phyloP scores from a whole-genome alignment of 192 early-diverging fungal species.

The Kickxella alabastrina region DNA sequence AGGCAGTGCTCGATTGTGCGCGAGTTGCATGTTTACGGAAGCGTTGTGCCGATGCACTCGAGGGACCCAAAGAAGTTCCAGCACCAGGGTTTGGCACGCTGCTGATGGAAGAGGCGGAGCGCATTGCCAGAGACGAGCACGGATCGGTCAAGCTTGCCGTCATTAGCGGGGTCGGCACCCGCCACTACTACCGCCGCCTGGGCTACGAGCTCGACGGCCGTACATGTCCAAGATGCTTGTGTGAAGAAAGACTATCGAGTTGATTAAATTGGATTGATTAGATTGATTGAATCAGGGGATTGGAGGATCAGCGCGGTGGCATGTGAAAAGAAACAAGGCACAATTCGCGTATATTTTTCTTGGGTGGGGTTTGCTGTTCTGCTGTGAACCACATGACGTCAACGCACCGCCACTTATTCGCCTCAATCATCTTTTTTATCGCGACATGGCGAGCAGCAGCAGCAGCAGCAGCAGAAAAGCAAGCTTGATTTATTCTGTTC shows the following conservation, averaged over 20 bases:
- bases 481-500: too few species aligned
- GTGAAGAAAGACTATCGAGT: too few species aligned
- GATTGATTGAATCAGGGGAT: too few species aligned
- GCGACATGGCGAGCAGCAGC: too few species aligned
- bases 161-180: conserved; percentile 95
- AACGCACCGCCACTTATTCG: too few species aligned
- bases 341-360: too few species aligned
- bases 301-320: background rate
- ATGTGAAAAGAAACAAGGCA: too few species aligned
- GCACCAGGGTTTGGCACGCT: conserved; percentile 99
- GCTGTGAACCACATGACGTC: too few species aligned
- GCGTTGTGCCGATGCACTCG: conserved; percentile 91
- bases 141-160: conserved; percentile 91
- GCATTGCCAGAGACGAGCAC: conserved; percentile 97
- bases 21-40: conserved; percentile 98
- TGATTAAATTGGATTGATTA: too few species aligned
- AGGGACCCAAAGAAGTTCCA: conserved; percentile 98
- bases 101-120: conserved; percentile 99
- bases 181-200: conserved; percentile 96
- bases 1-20: conserved; percentile 88
- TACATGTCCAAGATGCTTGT: conserved; percentile 92
- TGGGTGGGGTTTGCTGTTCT: too few species aligned
- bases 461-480: too few species aligned
- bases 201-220: conserved; percentile 91
- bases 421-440: too few species aligned